These are phyloP conservation scores for Tetragonia tetragonoides DNA, from an alignment of 148 eudicot species.

Conservation along the genomic window DNA sequence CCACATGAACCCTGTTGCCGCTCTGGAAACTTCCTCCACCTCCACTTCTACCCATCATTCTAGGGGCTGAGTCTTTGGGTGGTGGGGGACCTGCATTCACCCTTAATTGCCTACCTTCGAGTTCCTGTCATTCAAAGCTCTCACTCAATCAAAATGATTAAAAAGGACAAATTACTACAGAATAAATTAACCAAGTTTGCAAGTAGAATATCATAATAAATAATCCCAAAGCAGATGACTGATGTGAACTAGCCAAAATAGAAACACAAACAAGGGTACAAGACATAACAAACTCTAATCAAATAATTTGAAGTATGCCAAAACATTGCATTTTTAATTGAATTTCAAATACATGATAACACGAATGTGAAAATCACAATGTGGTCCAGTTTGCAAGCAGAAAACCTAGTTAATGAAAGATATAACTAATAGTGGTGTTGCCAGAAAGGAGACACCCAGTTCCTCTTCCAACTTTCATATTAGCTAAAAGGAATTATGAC, in stretches of 20 bases:
- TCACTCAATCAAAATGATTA: slow-evolving; percentile 1
- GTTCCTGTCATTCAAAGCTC: slow-evolving; percentile 52
- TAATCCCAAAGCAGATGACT: background rate
- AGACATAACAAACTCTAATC: background rate
- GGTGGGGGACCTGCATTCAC: slow-evolving; percentile 97
- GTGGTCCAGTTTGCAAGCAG: background rate
- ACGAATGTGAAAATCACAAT: background rate
- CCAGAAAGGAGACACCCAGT: background rate
- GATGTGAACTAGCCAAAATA: too few species aligned
- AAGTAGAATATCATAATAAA: background rate
- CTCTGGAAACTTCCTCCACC: slow-evolving; percentile 47
- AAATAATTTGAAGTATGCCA: background rate
- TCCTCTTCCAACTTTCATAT: background rate
- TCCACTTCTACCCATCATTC: slow-evolving; percentile 51
- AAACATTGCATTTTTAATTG: background rate
- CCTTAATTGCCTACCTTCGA: slow-evolving; percentile 78
- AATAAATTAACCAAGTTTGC: background rate
- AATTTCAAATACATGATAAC: background rate
- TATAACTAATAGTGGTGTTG: background rate
- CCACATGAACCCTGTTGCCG: slow-evolving; percentile 72
- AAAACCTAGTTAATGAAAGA: too few species aligned
- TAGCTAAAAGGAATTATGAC: background rate
- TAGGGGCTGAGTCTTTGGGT: slow-evolving; percentile 43
- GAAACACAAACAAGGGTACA: background rate
- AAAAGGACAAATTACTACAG: background rate